Conservation (phyloP, 441 rosid genomes). For the Brassica hybrid region DNA sequence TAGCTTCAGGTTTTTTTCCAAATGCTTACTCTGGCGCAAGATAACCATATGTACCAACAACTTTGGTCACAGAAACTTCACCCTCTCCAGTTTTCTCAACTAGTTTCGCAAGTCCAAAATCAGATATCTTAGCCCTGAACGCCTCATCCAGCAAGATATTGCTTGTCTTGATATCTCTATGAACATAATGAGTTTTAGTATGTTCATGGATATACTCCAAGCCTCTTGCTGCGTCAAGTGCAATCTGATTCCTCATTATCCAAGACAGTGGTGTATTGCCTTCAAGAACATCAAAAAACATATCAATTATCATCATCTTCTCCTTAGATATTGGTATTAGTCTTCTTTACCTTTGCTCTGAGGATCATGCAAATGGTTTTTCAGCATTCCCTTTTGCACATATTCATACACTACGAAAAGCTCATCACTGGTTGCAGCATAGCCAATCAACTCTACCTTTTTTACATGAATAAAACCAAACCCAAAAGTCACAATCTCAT, state of each 20-base stretch:
- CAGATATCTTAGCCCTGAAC: slow-evolving; percentile 88
- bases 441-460: slow-evolving; percentile 99
- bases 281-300: slow-evolving; percentile 40
- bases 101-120: slow-evolving; percentile 48
- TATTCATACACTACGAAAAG: slow-evolving; percentile 89
- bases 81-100: slow-evolving; percentile 83
- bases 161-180: slow-evolving; percentile 94
- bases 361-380: slow-evolving; percentile 86
- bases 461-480: slow-evolving; percentile 51
- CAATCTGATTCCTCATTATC: slow-evolving; percentile 93
- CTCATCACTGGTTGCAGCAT: slow-evolving; percentile 79
- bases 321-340: neutral
- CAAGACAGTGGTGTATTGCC: slow-evolving; percentile 92
- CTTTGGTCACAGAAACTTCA: slow-evolving; percentile 79
- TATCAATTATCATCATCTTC: slow-evolving; percentile 7
- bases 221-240: slow-evolving; percentile 92
- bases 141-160: slow-evolving; percentile 88
- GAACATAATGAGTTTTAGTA: slow-evolving; percentile 93
- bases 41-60: too few species aligned
- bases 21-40: slow-evolving; percentile 91
- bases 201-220: slow-evolving; percentile 96
- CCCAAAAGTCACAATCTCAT: slow-evolving; percentile 28
- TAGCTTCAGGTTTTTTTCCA: slow-evolving; percentile 7
- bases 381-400: slow-evolving; percentile 91
- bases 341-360: slow-evolving; percentile 77